Conservation (phyloP, 2,329 filamentous ascomycete species). For the Claviceps sp. region DNA sequence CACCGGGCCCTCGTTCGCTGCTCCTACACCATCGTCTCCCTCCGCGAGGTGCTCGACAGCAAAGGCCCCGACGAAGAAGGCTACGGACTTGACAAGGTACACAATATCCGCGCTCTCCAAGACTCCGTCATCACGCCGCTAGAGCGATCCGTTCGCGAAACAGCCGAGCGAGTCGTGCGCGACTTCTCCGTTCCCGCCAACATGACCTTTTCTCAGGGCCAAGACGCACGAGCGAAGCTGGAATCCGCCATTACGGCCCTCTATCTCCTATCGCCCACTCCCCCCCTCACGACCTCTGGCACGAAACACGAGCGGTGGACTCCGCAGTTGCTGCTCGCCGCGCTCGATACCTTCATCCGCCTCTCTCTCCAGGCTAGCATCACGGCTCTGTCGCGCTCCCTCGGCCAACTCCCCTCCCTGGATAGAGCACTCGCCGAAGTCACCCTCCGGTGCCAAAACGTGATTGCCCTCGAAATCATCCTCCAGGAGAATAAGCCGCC, state of each 20-base stretch:
- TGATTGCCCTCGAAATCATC: conserved; percentile 74
- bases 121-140: conserved; percentile 56
- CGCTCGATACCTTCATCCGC: conserved; percentile 71
- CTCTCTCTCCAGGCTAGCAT: conserved; percentile 68
- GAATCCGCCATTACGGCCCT: conserved; percentile 63
- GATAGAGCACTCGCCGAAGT: conserved; percentile 75
- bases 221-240: conserved; percentile 63
- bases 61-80: conserved; percentile 62
- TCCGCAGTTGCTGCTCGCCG: conserved; percentile 60
- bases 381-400: conserved; percentile 57
- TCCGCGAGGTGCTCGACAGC: conserved; percentile 59
- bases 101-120: conserved; percentile 57
- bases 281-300: conserved; percentile 10
- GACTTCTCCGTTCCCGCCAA: conserved; percentile 60
- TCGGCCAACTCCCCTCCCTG: conserved; percentile 68
- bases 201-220: conserved; percentile 48
- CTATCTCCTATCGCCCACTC: conserved; percentile 64
- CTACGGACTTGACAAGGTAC: conserved; percentile 59
- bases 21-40: conserved; percentile 61
- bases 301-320: conserved; percentile 41
- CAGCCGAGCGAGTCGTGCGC: conserved; percentile 65
- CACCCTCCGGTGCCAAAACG: conserved; percentile 73
- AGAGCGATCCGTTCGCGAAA: conserved; percentile 59
- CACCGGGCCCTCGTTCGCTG: conserved; percentile 71
- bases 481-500: conserved; percentile 57